These are phyloP conservation scores for Cerioporus squamosus DNA, from an alignment of 1,284 basidiomycete genomes.

Conservation along the genomic window DNA sequence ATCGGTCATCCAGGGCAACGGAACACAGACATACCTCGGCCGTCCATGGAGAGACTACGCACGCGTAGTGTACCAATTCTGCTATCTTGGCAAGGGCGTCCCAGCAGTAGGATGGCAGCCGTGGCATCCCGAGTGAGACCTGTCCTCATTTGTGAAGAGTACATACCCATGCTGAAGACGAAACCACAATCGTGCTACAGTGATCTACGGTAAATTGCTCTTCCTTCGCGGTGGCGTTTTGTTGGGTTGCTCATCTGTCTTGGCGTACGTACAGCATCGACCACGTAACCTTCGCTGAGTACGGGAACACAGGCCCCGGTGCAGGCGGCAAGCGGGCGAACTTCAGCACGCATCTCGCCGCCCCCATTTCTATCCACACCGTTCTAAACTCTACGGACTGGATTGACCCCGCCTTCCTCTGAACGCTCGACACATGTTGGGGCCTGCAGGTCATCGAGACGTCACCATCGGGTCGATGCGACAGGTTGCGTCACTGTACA, in stretches of 20 bases:
- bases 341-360: slow-evolving; percentile 25
- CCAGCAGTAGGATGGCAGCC: slow-evolving; percentile 1
- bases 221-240: background rate
- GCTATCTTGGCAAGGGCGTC: slow-evolving; percentile 24
- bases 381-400: slow-evolving; percentile 28
- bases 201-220: too few species aligned
- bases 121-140: slow-evolving; percentile 14
- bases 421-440: background rate
- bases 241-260: too few species aligned
- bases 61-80: slow-evolving; percentile 29
- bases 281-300: slow-evolving; percentile 29
- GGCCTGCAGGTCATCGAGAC: too few species aligned
- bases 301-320: slow-evolving; percentile 25
- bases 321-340: slow-evolving; percentile 25
- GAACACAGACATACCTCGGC: slow-evolving; percentile 47
- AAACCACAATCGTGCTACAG: background rate
- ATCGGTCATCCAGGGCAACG: slow-evolving; percentile 48
- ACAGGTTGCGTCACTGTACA: background rate
- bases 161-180: background rate
- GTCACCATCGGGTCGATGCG: too few species aligned
- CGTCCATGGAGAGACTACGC: slow-evolving; percentile 48
- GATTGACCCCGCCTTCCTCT: slow-evolving; percentile 26
- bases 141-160: background rate
- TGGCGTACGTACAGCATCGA: slow-evolving; percentile 17
- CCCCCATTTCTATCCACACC: slow-evolving; percentile 25